A percentile compares a stretch with the other conserved stretches of the same genome.
phyloP scores from a whole-genome alignment of 2,329 filamentous ascomycete species.

The Fusarium drepaniforme region DNA sequence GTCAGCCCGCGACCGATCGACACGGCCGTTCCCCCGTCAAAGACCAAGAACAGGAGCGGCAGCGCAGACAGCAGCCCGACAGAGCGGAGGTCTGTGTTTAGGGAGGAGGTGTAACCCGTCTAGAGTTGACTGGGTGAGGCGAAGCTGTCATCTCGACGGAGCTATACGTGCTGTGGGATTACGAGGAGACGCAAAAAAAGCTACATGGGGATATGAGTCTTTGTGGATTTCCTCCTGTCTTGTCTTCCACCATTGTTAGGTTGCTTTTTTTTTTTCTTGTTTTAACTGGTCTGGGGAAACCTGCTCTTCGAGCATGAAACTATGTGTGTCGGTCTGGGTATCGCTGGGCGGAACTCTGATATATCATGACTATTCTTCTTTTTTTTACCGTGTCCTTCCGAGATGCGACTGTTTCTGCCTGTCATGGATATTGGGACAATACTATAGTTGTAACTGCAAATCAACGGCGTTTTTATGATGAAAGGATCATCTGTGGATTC shows the following conservation, averaged over 20 bases:
- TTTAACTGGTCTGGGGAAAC: conserved; percentile 6
- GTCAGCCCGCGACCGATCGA: conserved; percentile 83
- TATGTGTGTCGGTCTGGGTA: conserved; percentile 11
- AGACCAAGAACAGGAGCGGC: conserved; percentile 45
- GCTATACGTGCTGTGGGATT: neutral
- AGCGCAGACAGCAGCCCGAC: conserved; percentile 68
- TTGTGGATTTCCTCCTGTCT: neutral
- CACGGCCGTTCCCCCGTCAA: conserved; percentile 50
- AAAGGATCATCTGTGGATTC: conserved; percentile 14
- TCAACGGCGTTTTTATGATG: conserved; percentile 38
- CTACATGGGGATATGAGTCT: conserved; percentile 14
- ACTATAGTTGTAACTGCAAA: conserved; percentile 13
- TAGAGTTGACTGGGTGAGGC: neutral
- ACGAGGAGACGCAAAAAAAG: conserved; percentile 12
- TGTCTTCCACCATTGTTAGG: neutral
- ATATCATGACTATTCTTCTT: conserved; percentile 27
- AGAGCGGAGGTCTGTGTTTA: conserved; percentile 77
- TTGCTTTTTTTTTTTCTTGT: conserved; percentile 8
- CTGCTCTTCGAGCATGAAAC: conserved; percentile 6
- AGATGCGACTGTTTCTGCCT: conserved; percentile 15
- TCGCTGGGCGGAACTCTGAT: conserved; percentile 37
- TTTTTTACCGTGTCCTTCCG: conserved; percentile 17
- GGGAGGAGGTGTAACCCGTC: conserved; percentile 70
- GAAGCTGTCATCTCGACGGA: neutral
- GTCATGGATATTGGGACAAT: conserved; percentile 15